phyloP scores from a whole-genome alignment of 345 rosid genomes.

The Raphanus raphanistrum region DNA sequence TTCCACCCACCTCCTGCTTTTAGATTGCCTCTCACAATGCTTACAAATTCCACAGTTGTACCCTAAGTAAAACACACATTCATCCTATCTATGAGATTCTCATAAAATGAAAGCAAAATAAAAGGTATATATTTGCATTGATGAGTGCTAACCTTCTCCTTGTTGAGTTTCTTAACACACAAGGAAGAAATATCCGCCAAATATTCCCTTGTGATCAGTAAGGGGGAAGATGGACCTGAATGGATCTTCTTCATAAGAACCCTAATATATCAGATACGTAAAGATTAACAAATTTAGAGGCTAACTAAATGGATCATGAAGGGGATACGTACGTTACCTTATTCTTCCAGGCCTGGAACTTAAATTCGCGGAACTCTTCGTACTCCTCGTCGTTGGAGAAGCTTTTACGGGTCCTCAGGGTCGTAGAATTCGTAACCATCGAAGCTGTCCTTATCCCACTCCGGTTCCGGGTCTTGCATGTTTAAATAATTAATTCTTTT shows the following conservation, averaged over 20 bases:
- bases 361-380: not conserved
- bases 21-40: not conserved
- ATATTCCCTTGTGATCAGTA: not conserved
- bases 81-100: no score
- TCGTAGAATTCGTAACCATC: constrained; percentile 3
- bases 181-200: not conserved
- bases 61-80: not conserved
- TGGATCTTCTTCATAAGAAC: not conserved
- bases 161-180: not conserved
- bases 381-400: not conserved
- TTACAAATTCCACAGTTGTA: not conserved
- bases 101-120: not conserved
- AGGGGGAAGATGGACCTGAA: not conserved
- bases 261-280: not conserved
- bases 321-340: not conserved
- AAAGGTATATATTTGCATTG: not conserved
- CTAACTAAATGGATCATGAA: not conserved
- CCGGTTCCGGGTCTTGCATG: not conserved
- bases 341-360: not conserved
- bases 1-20: not conserved
- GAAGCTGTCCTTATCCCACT: constrained; percentile 22
- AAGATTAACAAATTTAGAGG: not conserved
- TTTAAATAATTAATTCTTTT: not conserved
- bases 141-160: not conserved
- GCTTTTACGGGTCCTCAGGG: not conserved